phyloP scores from a whole-genome alignment of 2,329 filamentous ascomycete genomes.

The Colletotrichum lindemuthianum region DNA sequence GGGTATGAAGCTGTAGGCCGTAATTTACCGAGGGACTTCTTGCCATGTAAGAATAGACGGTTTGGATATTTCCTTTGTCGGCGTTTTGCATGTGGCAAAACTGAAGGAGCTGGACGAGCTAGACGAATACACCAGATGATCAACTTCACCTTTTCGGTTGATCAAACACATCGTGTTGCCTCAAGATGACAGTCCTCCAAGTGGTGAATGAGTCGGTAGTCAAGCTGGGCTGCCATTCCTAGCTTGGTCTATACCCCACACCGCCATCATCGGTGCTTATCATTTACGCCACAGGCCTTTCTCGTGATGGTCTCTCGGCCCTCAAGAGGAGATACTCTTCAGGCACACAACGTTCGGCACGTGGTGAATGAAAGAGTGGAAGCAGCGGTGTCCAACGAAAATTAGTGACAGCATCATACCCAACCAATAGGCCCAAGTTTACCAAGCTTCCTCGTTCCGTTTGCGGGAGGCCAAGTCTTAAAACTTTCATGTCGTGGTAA shows the following conservation, averaged over 20 bases:
- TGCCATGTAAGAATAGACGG: conserved; percentile 33
- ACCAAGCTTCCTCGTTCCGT: no score
- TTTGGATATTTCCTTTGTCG: conserved; percentile 31
- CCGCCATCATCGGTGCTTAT: no score
- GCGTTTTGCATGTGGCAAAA: conserved; percentile 35
- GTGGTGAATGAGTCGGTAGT: background rate
- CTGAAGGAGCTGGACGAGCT: conserved; percentile 9
- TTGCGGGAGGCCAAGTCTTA: no score
- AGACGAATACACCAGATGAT: conserved; percentile 24
- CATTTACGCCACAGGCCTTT: no score
- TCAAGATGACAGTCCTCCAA: background rate
- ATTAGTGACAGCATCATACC: no score
- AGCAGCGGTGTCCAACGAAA: no score
- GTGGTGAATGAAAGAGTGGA: background rate
- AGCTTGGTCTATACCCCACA: no score
- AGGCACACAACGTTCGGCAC: background rate
- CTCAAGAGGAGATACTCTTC: no score
- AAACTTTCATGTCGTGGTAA: no score
- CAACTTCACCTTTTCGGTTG: background rate
- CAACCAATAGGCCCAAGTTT: no score
- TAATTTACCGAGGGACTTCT: background rate
- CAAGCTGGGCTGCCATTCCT: no score
- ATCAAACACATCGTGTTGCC: background rate
- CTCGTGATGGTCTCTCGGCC: no score
- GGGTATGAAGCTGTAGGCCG: conserved; percentile 87